phyloP scores from a whole-genome alignment of 441 rosid species.

The Adansonia gregorii region DNA sequence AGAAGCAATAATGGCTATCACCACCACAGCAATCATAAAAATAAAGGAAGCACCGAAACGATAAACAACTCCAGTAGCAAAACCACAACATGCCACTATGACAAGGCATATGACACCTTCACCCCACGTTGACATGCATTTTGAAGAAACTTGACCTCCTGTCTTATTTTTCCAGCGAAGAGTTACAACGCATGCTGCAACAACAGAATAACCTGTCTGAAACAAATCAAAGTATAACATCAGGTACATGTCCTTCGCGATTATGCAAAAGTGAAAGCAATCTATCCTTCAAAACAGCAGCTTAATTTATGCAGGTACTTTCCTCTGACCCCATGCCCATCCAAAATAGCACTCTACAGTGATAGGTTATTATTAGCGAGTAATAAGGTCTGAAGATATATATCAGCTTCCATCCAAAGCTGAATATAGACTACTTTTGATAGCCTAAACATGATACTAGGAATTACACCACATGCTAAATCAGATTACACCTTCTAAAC shows the following conservation, averaged over 20 bases:
- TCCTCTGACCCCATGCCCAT: neutral
- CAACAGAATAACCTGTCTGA: constrained; percentile 98
- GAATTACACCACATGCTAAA: constrained; percentile 11
- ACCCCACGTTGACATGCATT: constrained; percentile 60
- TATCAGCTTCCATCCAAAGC: neutral
- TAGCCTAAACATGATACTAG: constrained; percentile 1
- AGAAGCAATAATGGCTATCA: constrained; percentile 57
- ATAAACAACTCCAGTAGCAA: constrained; percentile 64
- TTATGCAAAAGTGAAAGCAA: constrained; percentile 18
- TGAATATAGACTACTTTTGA: neutral
- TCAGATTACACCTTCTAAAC: neutral
- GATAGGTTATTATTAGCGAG: neutral
- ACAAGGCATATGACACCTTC: constrained; percentile 86
- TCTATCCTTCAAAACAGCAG: neutral
- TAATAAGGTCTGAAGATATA: neutral
- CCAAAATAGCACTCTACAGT: neutral
- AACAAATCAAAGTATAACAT: constrained; percentile 30
- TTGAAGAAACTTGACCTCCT: constrained; percentile 46
- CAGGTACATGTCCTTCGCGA: constrained; percentile 12
- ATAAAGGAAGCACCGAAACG: constrained; percentile 61
- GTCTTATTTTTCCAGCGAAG: constrained; percentile 80
- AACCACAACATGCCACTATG: constrained; percentile 76
- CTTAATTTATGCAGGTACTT: constrained; percentile 20
- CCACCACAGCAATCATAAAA: constrained; percentile 51
- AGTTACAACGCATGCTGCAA: constrained; percentile 85